Evolutionary conservation across 2,329 filamentous ascomycete genomes (phyloP).

Genomic region (Aureobasidium sp.): DNA sequence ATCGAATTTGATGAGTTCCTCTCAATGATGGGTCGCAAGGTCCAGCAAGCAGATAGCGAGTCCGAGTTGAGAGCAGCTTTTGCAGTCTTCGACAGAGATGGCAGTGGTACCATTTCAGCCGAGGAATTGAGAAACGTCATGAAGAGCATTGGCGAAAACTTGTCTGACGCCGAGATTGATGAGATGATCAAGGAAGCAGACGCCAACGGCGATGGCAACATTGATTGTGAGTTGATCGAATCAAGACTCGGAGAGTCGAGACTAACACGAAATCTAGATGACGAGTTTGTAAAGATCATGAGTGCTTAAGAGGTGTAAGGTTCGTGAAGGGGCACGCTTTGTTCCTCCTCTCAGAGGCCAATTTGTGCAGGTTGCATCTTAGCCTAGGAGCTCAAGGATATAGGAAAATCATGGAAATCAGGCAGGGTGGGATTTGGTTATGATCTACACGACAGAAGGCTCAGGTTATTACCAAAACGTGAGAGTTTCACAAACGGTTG

Average conservation of each 20-base stretch:
- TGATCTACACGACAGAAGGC: background rate
- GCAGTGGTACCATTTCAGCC: constrained; percentile 11
- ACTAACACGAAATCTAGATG: background rate
- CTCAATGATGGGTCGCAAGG: constrained; percentile 13
- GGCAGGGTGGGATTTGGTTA: background rate
- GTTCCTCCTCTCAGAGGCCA: background rate
- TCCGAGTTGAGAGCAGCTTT: constrained; percentile 12
- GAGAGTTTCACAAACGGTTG: background rate
- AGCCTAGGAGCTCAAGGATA: background rate
- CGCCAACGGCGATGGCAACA: constrained; percentile 12
- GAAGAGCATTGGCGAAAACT: constrained; percentile 10
- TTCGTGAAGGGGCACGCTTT: background rate
- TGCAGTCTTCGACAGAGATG: constrained; percentile 11
- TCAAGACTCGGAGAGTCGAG: no score
- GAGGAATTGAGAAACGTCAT: constrained; percentile 14
- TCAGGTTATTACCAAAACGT: background rate
- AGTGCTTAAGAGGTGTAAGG: background rate
- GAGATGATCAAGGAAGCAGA: constrained; percentile 16
- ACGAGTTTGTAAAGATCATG: constrained; percentile 15
- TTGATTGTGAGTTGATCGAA: constrained; percentile 8
- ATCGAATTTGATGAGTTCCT: constrained; percentile 14
- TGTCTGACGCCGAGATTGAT: constrained; percentile 9
- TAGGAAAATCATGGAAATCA: background rate
- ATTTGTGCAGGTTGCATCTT: background rate
- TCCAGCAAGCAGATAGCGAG: constrained; percentile 11